These are phyloP conservation scores for Metschnikowia lunata DNA, from an alignment of 805 yeast genomes.

Conservation along the genomic window DNA sequence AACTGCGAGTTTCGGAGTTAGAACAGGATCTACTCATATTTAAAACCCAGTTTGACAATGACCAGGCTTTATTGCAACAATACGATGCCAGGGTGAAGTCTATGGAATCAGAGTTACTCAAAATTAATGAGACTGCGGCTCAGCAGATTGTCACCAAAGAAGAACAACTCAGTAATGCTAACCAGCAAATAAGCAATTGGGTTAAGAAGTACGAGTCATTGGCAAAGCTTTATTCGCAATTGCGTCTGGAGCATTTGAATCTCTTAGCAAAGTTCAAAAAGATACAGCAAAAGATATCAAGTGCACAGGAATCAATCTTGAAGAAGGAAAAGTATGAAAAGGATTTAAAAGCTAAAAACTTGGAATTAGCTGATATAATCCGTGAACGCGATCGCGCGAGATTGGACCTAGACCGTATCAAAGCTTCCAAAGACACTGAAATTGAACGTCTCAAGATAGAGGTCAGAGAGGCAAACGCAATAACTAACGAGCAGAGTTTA, in stretches of 20 bases:
- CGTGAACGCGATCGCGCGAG: constrained; percentile 87
- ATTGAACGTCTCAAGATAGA: constrained; percentile 63
- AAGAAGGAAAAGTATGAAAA: constrained; percentile 77
- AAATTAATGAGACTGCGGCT: constrained; percentile 58
- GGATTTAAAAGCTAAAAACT: constrained; percentile 78
- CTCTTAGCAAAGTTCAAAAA: constrained; percentile 73
- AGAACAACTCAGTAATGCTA: constrained; percentile 60
- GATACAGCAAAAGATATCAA: constrained; percentile 78
- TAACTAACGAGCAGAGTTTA: constrained; percentile 56
- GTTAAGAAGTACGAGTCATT: constrained; percentile 81
- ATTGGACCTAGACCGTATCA: constrained; percentile 68
- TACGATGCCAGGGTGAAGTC: constrained; percentile 82
- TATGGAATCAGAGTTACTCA: constrained; percentile 66
- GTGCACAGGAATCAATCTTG: constrained; percentile 85
- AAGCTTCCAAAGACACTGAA: constrained; percentile 61
- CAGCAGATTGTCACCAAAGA: constrained; percentile 74
- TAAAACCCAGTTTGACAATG: constrained; percentile 79
- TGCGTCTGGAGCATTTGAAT: constrained; percentile 87
- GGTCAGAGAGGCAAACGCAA: constrained; percentile 54
- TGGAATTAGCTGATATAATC: constrained; percentile 83
- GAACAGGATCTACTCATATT: constrained; percentile 76
- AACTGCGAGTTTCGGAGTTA: constrained; percentile 72
- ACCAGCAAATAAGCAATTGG: constrained; percentile 77
- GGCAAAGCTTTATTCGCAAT: constrained; percentile 84
- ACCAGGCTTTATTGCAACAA: constrained; percentile 77